Percentiles rank a stretch among this genome's conserved stretches.
Conservation (phyloP, 2,329 filamentous ascomycete species). For the Verticillium zaregamsianum region DNA sequence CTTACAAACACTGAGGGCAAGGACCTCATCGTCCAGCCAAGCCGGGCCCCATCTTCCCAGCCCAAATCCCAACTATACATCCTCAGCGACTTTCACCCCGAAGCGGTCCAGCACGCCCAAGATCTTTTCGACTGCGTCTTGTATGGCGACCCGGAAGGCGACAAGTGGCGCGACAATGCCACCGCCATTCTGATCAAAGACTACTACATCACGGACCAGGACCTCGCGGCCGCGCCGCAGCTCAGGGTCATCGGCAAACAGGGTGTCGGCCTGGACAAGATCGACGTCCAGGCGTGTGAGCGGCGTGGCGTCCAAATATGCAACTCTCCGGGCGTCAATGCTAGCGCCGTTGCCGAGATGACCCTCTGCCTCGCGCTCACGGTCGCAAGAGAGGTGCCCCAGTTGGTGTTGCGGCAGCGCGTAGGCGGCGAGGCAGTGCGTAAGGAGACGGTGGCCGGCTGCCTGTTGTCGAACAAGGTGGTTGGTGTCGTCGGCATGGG, state of each 20-base stretch:
- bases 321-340: slow-evolving; percentile 21
- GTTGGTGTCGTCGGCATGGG: slow-evolving; percentile 33
- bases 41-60: not conserved
- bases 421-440: slow-evolving; percentile 18
- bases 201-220: slow-evolving; percentile 24
- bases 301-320: slow-evolving; percentile 15
- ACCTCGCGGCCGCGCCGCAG: slow-evolving; percentile 17
- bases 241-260: slow-evolving; percentile 24
- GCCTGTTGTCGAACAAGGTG: slow-evolving; percentile 25
- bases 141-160: slow-evolving; percentile 22
- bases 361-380: slow-evolving; percentile 23
- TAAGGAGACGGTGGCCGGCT: slow-evolving; percentile 19
- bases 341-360: slow-evolving; percentile 28
- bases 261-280: slow-evolving; percentile 24
- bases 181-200: slow-evolving; percentile 28
- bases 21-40: too few species aligned
- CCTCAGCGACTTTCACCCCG: slow-evolving; percentile 26
- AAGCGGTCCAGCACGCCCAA: slow-evolving; percentile 25
- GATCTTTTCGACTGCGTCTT: slow-evolving; percentile 29
- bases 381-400: slow-evolving; percentile 22
- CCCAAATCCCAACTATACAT: slow-evolving; percentile 27
- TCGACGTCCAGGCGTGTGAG: slow-evolving; percentile 19
- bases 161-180: slow-evolving; percentile 29
- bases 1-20: too few species aligned
- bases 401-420: slow-evolving; percentile 20